Conservation (phyloP, 352 stramenopile species). For the Stephanocyclus meneghinianus region DNA sequence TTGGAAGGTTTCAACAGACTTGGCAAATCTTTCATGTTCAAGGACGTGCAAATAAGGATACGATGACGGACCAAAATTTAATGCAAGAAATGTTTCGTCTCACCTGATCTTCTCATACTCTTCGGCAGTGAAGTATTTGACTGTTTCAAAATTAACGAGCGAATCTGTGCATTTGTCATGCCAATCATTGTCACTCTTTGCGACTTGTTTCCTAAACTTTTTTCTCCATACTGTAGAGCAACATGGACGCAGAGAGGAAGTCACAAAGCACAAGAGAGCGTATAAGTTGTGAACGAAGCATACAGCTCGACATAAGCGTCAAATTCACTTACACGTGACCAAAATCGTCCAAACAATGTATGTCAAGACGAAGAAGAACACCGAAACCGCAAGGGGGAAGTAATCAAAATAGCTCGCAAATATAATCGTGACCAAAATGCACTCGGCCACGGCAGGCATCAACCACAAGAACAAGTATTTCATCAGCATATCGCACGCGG, state of each 20-base stretch:
- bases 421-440: conserved; percentile 86
- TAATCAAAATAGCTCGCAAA: conserved; percentile 93
- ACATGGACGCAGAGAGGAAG: neutral
- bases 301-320: neutral
- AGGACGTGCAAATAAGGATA: neutral
- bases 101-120: conserved; percentile 89
- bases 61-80: neutral
- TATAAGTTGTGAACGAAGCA: neutral
- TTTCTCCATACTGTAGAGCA: conserved; percentile 88
- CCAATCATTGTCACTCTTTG: conserved; percentile 92
- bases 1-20: conserved; percentile 92
- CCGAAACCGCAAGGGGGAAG: conserved; percentile 88
- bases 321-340: conserved; percentile 82
- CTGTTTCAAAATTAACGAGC: conserved; percentile 97
- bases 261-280: neutral
- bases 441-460: conserved; percentile 91
- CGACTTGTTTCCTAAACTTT: conserved; percentile 91
- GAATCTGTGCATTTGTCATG: conserved; percentile 96
- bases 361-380: conserved; percentile 93
- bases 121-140: conserved; percentile 97
- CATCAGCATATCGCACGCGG: conserved; percentile 87
- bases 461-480: conserved; percentile 97
- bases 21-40: conserved; percentile 78
- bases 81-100: neutral
- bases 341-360: conserved; percentile 95